phyloP scores from a whole-genome alignment of 2,329 filamentous ascomycete species.

The Talaromyces sp. region DNA sequence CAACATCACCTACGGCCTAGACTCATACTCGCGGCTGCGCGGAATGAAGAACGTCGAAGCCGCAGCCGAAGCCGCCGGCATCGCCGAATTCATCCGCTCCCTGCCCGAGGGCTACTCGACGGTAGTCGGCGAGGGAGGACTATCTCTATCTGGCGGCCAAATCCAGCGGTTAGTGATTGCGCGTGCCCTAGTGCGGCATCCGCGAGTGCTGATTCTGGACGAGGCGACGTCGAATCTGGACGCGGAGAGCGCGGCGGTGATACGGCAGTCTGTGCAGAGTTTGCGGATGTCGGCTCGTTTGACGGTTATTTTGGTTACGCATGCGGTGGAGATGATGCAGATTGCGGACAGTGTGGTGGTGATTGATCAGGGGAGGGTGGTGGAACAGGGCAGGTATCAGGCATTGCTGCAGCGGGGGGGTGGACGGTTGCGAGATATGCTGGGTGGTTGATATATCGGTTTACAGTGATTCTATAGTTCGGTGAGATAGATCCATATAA shows the following conservation, averaged over 20 bases:
- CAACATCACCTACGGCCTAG: slow-evolving; percentile 70
- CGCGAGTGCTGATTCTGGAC: slow-evolving; percentile 72
- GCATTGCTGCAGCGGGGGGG: slow-evolving; percentile 48
- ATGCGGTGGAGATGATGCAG: slow-evolving; percentile 80
- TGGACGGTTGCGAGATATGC: slow-evolving; percentile 42
- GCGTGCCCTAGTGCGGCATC: slow-evolving; percentile 66
- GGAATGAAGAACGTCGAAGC: slow-evolving; percentile 45
- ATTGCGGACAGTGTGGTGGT: slow-evolving; percentile 70
- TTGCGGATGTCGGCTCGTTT: slow-evolving; percentile 48
- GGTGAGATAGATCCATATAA: too few relatives aligned
- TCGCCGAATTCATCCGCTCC: slow-evolving; percentile 71
- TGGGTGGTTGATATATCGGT: slow-evolving; percentile 14
- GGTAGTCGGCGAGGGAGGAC: slow-evolving; percentile 68
- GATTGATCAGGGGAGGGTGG: slow-evolving; percentile 59
- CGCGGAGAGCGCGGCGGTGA: slow-evolving; percentile 56
- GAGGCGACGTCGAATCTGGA: slow-evolving; percentile 84
- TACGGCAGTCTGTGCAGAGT: slow-evolving; percentile 57
- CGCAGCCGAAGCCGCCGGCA: slow-evolving; percentile 53
- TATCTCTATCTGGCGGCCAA: slow-evolving; percentile 72
- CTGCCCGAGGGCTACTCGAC: slow-evolving; percentile 70
- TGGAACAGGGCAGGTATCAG: slow-evolving; percentile 65
- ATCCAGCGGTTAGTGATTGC: slow-evolving; percentile 78
- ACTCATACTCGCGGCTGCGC: slow-evolving; percentile 49
- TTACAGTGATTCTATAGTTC: too few relatives aligned
- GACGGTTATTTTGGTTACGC: slow-evolving; percentile 77